Conservation (phyloP, 108 stramenopile genomes). For the Tribonema minus region DNA sequence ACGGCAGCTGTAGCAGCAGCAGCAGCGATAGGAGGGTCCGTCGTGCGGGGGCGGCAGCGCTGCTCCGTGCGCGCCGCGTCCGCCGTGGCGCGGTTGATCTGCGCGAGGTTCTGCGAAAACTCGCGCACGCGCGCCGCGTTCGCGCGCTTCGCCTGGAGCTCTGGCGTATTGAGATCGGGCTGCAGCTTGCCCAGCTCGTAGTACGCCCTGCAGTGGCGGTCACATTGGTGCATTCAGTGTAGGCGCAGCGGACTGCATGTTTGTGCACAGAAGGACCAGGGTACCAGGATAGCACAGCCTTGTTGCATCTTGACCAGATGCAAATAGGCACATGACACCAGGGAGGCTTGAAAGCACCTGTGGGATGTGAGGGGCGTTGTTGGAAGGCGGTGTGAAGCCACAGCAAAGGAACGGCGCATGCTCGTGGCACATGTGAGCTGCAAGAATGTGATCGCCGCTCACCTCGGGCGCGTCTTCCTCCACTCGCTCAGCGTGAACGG, state of each 20-base stretch:
- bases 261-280: too few relatives aligned
- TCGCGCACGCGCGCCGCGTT: constrained; percentile 30
- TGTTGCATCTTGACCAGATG: too few relatives aligned
- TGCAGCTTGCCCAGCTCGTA: constrained; percentile 41
- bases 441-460: not conserved
- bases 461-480: constrained; percentile 1
- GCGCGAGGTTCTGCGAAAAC: constrained; percentile 20
- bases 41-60: too few relatives aligned
- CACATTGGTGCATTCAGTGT: too few relatives aligned
- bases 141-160: constrained; percentile 35
- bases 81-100: constrained; percentile 25
- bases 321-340: too few relatives aligned
- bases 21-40: too few relatives aligned
- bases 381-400: not conserved
- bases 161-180: constrained; percentile 28
- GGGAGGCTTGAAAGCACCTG: too few relatives aligned
- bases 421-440: not conserved
- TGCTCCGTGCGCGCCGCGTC: not conserved
- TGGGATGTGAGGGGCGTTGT: too few relatives aligned
- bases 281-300: too few relatives aligned
- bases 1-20: too few relatives aligned
- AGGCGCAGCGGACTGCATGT: too few relatives aligned
- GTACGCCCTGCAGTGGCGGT: not conserved
- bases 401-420: not conserved
- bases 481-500: constrained; percentile 36